Percentiles rank a stretch among this genome's conserved stretches.
Conservation (phyloP, 1,284 basidiomycete species). For the Leccinum solheimii region DNA sequence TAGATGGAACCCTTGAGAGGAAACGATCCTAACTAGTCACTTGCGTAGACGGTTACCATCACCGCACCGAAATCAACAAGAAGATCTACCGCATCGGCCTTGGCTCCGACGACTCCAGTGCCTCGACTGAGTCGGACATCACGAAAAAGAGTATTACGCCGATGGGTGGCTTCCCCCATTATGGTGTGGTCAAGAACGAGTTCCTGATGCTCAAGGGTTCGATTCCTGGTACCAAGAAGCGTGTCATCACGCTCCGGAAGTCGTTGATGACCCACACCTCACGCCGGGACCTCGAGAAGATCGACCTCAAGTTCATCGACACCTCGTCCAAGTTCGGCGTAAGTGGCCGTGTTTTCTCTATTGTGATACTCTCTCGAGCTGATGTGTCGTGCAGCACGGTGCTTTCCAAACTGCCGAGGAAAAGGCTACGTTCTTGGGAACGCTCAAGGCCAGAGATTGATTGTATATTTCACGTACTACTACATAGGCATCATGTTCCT, state of each 20-base stretch:
- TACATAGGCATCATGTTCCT: conserved; percentile 39
- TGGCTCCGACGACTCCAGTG: conserved; percentile 80
- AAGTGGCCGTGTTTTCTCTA: conserved; percentile 36
- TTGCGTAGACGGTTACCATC: conserved; percentile 89
- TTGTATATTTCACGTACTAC: conserved; percentile 27
- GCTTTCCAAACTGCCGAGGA: conserved; percentile 96
- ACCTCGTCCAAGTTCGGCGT: conserved; percentile 94
- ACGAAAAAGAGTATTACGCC: conserved; percentile 97
- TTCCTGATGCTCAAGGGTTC: conserved; percentile 96
- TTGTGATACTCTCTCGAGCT: background rate
- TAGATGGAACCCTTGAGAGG: conserved; percentile 16
- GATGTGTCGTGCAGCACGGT: conserved; percentile 63
- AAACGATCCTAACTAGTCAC: conserved; percentile 15
- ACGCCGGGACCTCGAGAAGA: conserved; percentile 92
- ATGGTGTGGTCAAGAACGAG: conserved; percentile 98
- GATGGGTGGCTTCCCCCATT: conserved; percentile 99
- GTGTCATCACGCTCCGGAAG: conserved; percentile 92
- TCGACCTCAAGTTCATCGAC: conserved; percentile 98
- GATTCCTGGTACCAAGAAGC: conserved; percentile 95
- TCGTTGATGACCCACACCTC: conserved; percentile 87
- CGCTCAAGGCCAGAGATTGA: conserved; percentile 80
- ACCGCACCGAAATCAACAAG: conserved; percentile 98
- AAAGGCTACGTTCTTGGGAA: conserved; percentile 93
- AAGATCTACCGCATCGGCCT: conserved; percentile 97
- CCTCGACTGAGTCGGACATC: conserved; percentile 91